phyloP scores from a whole-genome alignment of 805 yeast genomes.

The Sugiyamaella boreocaroliniensis region DNA sequence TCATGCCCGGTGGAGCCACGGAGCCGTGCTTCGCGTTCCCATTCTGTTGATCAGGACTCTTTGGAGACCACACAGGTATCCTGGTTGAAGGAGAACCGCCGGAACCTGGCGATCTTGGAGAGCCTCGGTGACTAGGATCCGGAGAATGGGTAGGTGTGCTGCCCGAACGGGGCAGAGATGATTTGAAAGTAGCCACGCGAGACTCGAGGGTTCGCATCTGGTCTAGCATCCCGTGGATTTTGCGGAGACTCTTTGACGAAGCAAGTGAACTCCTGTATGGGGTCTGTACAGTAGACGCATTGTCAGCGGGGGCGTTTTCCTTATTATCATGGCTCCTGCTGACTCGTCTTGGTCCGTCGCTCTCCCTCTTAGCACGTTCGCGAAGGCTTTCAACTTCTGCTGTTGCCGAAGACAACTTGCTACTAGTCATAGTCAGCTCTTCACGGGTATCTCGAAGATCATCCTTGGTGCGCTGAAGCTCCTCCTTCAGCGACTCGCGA shows the following conservation, averaged over 20 bases:
- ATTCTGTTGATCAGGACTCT: background rate
- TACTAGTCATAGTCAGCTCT: constrained; percentile 21
- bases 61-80: constrained; percentile 8
- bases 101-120: background rate
- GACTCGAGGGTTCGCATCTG: constrained; percentile 25
- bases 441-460: constrained; percentile 31
- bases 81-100: background rate
- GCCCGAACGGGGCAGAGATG: constrained; percentile 19
- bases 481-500: constrained; percentile 24
- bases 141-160: constrained; percentile 9
- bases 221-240: constrained; percentile 27
- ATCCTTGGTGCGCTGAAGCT: constrained; percentile 30
- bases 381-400: background rate
- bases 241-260: constrained; percentile 24
- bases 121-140: background rate
- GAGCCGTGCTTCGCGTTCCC: background rate
- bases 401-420: background rate
- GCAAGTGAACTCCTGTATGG: constrained; percentile 10
- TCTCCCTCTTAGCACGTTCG: too few species aligned
- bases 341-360: background rate
- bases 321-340: background rate
- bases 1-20: background rate
- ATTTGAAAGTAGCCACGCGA: constrained; percentile 26
- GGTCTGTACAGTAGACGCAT: background rate
- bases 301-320: background rate